Evolutionary conservation across 2,329 filamentous ascomycete species (phyloP).

Genomic region (Ilyonectria sp.): DNA sequence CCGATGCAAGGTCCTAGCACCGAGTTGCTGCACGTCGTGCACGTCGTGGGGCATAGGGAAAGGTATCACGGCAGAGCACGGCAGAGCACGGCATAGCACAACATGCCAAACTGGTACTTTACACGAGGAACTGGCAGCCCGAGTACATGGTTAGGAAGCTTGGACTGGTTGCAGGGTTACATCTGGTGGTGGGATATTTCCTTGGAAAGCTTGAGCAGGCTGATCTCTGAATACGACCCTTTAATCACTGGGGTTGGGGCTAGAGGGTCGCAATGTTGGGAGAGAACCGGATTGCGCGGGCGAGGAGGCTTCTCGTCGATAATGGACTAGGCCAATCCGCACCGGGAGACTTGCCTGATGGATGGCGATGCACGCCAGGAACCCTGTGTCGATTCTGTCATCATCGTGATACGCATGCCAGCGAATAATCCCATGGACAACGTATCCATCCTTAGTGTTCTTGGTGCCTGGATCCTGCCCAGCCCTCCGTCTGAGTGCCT

Average conservation of each 20-base stretch:
- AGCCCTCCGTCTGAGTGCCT: background rate
- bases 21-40: conserved; percentile 7
- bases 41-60: conserved; percentile 4
- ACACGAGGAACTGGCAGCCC: conserved; percentile 41
- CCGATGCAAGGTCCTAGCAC: conserved; percentile 15
- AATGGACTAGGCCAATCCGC: conserved; percentile 10
- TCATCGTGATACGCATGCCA: conserved; percentile 19
- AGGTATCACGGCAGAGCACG: background rate
- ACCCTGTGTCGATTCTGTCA: conserved; percentile 24
- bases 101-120: conserved; percentile 34
- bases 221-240: conserved; percentile 38
- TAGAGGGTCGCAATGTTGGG: conserved; percentile 23
- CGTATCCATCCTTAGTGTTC: conserved; percentile 17
- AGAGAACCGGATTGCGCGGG: conserved; percentile 13
- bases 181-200: conserved; percentile 37
- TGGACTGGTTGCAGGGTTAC: conserved; percentile 38
- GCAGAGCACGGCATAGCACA: conserved; percentile 6
- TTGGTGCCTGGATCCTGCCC: conserved; percentile 15
- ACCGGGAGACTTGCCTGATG: background rate
- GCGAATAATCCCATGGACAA: conserved; percentile 1
- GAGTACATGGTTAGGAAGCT: conserved; percentile 35
- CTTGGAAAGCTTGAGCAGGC: conserved; percentile 30
- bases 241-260: conserved; percentile 36
- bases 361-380: conserved; percentile 8
- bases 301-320: background rate